Base-by-base conservation (phyloP, 2,329 filamentous ascomycete species). In the Emericellopsis cladophorae region DNA sequence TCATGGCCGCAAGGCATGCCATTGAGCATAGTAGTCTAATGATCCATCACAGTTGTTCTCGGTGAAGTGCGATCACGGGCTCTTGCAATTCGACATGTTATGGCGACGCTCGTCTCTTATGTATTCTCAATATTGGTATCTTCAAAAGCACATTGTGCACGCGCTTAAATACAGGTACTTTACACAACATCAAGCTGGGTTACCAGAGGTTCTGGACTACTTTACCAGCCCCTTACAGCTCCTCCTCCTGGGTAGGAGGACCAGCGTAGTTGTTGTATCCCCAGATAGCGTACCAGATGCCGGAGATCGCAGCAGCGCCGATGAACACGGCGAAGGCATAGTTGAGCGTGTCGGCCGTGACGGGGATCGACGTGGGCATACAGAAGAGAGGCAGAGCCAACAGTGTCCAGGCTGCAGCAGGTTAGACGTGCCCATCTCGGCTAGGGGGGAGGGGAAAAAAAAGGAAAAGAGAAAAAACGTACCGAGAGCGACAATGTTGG, bases 261-360 rank as follows among this genome's bases (percentile, higher is more conserved):
- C 79, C 79, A 36, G 66, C 65, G 59, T 84, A 84, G 59, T 85
- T 75, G 60, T 76, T 74, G 59, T 74, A 72, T 29, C 81, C 81
- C 78, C 79, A 84, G 40, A 68, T 67, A 48, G 76, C 64, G 62
- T 87, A 87, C 80, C 81, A 87, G 7, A 62, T 57, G 9, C 66
- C 68, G 1, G 81, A 74, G 43, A 85, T 68, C 32, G 65, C 38
- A 41, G 74, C 70, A 46, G 83, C 80, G 5, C 67, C 78, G 22
- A 81, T 72, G 49, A 86, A 84, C n/a, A 87, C 81, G 29, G 79
- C 81, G 12, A 77, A 77, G 2, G 81, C 81, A 57, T 84, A 87
- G 67, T 87, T 87, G 67, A 85, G 80, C 32, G 65, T 69, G 15
- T 60, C 54, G 24, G 53, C 58, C 1, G 68, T 70, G 32, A 82